Evolutionary conservation across 1,284 basidiomycete species (phyloP), one percentile per base, ranked within the genome.

Genomic region (Fomitopsis palustris): DNA sequence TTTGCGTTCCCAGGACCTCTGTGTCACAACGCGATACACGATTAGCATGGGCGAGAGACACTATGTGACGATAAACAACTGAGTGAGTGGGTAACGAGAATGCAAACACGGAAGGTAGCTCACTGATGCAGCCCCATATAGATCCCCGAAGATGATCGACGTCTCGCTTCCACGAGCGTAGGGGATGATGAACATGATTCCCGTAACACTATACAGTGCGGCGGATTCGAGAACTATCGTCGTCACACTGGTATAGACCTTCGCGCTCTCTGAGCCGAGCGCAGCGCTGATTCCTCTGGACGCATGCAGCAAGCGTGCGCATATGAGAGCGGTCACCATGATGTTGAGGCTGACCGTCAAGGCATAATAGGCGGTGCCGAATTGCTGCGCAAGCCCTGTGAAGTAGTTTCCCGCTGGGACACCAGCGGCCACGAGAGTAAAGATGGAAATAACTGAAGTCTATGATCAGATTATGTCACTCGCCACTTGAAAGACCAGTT

Each of bases 361-460:
- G 10, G 45, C 17, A 37, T 31, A 49, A 35, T 59, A 59, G 16
- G 54, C n/a, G 12, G 49, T 12, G 1, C 51, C 53, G 7, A 52
- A 4, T n/a, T 39, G 21, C 1, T 21, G n/a, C 6, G 57, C 57
- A 8, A 47, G 19, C 23, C 57, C 57, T 7, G 27, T 29, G 19
- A 58, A 58, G 41, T 37, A 45, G 33, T n/a, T 58, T 37, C 17
- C 39, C 52, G 23, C 21, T n/a, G 57, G 57, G 3, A 12, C 17
- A n/a, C 57, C 57, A 1, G 65, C 63, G 10, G 47, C 33, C 54
- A 58, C 60, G 8, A 61, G 57, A 37, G 62, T 56, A 43, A 61
- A 45, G 53, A 66, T 58, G 8, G 62, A 62, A 17, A 66, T 58
- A 1, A 23, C 64, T 66, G 37, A 12, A 55, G 17, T 14, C 3